Evolutionary conservation across 1,284 basidiomycete species (phyloP).

Genomic region (Rhodotorula sp.): DNA sequence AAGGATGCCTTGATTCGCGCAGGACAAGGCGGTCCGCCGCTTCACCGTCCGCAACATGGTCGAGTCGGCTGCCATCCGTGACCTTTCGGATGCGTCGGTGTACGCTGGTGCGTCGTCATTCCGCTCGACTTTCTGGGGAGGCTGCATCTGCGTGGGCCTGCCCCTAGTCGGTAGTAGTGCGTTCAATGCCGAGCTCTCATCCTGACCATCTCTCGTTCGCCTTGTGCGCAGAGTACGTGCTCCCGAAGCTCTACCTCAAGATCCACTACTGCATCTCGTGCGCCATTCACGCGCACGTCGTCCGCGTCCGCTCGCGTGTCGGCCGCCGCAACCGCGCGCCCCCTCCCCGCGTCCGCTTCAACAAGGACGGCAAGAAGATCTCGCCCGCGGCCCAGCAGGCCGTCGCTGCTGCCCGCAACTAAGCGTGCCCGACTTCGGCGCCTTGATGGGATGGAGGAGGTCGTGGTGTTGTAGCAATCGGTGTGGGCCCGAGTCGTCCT

Average conservation of each 20-base stretch:
- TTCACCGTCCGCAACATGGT: conserved; percentile 99
- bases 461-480: not conserved
- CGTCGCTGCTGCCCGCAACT: conserved; percentile 8
- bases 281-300: conserved; percentile 98
- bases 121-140: not conserved
- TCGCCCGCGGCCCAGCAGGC: conserved; percentile 20
- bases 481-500: too few species aligned
- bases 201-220: not conserved
- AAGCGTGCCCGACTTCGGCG: too few species aligned
- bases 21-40: conserved; percentile 99
- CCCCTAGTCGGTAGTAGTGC: not conserved
- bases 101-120: conserved; percentile 70
- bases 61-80: conserved; percentile 91
- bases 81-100: conserved; percentile 94
- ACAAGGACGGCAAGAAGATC: conserved; percentile 61
- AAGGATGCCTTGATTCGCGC: conserved; percentile 21
- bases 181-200: not conserved
- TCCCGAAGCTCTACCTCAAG: conserved; percentile 99
- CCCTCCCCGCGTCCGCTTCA: conserved; percentile 93
- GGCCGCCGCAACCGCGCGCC: conserved; percentile 89
- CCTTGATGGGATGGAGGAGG: too few species aligned
- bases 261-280: conserved; percentile 98
- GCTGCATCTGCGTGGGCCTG: not conserved
- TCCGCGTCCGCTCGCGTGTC: conserved; percentile 90
- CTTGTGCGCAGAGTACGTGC: conserved; percentile 72